These are phyloP conservation scores for Metschnikowia amazonensis DNA, from an alignment of 805 yeast species.

Conservation along the genomic window DNA sequence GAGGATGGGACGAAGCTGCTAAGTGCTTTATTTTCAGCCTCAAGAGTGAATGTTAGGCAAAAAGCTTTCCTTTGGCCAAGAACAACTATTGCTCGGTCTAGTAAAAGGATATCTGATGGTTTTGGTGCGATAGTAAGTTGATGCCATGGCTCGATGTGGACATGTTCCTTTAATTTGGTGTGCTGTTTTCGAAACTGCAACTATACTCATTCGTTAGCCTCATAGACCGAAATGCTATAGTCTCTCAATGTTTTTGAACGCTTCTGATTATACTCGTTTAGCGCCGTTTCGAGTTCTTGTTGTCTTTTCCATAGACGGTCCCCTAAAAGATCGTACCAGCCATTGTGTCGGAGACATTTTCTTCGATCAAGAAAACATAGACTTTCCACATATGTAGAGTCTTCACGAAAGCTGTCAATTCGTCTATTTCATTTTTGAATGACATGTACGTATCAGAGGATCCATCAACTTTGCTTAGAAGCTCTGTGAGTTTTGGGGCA, in stretches of 20 bases:
- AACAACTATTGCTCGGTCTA: not conserved
- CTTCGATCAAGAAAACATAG: slow-evolving; percentile 52
- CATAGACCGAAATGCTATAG: slow-evolving; percentile 33
- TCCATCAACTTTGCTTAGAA: not conserved
- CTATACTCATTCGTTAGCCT: slow-evolving; percentile 7
- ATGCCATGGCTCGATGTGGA: not conserved
- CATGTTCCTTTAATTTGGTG: not conserved
- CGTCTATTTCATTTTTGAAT: slow-evolving; percentile 17
- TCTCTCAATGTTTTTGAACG: slow-evolving; percentile 31
- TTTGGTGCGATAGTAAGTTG: not conserved
- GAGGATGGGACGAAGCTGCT: slow-evolving; percentile 18
- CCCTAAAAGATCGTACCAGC: slow-evolving; percentile 42
- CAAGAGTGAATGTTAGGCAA: not conserved
- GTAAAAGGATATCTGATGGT: not conserved
- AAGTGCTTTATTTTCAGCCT: slow-evolving; percentile 11
- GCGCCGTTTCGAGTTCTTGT: slow-evolving; percentile 33
- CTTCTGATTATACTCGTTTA: slow-evolving; percentile 27
- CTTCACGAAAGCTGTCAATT: slow-evolving; percentile 14
- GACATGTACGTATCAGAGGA: slow-evolving; percentile 8
- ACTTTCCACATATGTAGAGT: not conserved
- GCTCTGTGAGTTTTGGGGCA: not conserved
- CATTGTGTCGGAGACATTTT: slow-evolving; percentile 53
- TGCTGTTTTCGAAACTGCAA: not conserved
- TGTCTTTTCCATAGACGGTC: slow-evolving; percentile 30
- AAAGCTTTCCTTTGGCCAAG: not conserved